Percentiles rank a stretch among this genome's conserved stretches.
These are phyloP conservation scores for Protea cynaroides DNA, from an alignment of 164 flowering plant genomes.

Conservation along the genomic window DNA sequence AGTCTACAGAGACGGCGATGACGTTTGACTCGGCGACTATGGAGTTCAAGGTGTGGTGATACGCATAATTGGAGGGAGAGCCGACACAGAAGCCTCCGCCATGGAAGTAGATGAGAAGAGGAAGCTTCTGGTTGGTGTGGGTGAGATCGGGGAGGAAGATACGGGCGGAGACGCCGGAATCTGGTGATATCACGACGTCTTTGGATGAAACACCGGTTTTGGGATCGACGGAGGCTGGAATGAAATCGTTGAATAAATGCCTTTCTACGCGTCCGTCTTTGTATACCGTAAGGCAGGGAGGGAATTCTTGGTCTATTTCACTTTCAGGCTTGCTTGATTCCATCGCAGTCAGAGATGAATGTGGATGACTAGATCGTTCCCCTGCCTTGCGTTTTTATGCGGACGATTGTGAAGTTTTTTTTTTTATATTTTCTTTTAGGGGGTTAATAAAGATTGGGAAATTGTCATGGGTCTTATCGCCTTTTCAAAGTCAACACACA, in stretches of 20 bases:
- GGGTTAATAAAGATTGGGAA: too few relatives aligned
- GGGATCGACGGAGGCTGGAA: slow-evolving; percentile 24
- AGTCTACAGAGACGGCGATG: slow-evolving; percentile 27
- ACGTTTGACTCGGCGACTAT: slow-evolving; percentile 21
- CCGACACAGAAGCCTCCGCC: slow-evolving; percentile 33
- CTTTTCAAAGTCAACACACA: too few relatives aligned
- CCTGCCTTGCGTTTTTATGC: too few relatives aligned
- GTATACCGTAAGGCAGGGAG: slow-evolving; percentile 19
- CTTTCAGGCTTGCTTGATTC: slow-evolving; percentile 13
- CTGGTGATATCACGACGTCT: slow-evolving; percentile 20
- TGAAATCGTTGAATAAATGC: slow-evolving; percentile 4
- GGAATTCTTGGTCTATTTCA: slow-evolving; percentile 19
- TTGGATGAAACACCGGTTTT: slow-evolving; percentile 23
- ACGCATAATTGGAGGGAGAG: slow-evolving; percentile 20
- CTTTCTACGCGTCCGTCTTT: slow-evolving; percentile 25
- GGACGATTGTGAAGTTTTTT: too few relatives aligned
- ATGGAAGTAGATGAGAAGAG: slow-evolving; percentile 34
- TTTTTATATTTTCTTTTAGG: too few relatives aligned
- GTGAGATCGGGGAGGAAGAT: slow-evolving; percentile 28
- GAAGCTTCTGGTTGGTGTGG: slow-evolving; percentile 17
- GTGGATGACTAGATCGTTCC: too few relatives aligned
- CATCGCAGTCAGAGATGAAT: slow-evolving; percentile 11
- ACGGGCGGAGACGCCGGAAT: slow-evolving; percentile 26
- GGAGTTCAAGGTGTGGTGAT: slow-evolving; percentile 12
- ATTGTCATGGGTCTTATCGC: too few relatives aligned